Conservation (phyloP, 2,329 filamentous ascomycete genomes). For the Trichoderma sp. region DNA sequence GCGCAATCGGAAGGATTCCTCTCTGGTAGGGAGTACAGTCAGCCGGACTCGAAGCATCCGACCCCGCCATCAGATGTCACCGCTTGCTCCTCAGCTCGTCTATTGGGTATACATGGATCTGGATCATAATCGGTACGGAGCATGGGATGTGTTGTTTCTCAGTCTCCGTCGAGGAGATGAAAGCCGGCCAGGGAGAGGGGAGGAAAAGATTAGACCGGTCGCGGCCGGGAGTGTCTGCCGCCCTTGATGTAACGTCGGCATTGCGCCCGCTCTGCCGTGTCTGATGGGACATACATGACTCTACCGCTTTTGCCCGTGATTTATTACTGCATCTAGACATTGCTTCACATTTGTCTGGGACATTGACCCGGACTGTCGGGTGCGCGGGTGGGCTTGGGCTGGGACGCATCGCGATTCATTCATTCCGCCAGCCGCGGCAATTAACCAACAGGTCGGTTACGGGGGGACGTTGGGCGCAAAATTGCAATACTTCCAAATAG, state of each 20-base stretch:
- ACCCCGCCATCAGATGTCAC: not conserved
- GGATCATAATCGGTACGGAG: not conserved
- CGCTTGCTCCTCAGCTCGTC: not conserved
- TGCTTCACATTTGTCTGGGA: not conserved
- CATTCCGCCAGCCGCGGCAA: not conserved
- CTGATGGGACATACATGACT: not conserved
- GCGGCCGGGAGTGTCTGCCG: not conserved
- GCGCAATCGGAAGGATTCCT: not conserved
- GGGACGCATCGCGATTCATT: not conserved
- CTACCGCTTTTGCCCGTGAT: not conserved
- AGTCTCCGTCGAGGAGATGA: not conserved
- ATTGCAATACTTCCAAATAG: not conserved
- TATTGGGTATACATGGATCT: not conserved
- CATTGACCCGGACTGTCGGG: not conserved
- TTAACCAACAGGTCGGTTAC: not conserved
- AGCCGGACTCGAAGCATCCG: not conserved
- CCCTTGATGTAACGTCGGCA: slow-evolving; percentile 6
- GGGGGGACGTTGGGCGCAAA: not conserved
- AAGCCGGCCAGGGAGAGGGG: not conserved
- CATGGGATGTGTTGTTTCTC: not conserved
- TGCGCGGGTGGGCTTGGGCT: not conserved
- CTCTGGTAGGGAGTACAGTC: not conserved
- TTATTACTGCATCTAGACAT: not conserved
- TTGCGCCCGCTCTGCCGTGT: not conserved
- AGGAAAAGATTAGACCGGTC: not conserved